Base-by-base conservation (phyloP, 345 rosid species). In the Hibiscus syriacus region DNA sequence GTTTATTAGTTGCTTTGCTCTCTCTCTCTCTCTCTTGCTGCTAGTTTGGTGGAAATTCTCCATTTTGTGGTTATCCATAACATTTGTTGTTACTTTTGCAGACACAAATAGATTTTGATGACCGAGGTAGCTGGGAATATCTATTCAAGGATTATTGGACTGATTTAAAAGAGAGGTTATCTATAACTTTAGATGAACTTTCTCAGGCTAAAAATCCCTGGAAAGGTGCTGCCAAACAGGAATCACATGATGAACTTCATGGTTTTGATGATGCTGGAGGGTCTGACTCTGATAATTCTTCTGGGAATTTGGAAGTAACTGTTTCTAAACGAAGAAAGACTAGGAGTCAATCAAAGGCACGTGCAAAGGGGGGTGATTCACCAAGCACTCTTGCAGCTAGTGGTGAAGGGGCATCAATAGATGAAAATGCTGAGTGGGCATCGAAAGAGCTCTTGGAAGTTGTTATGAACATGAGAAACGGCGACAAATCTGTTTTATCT, bases 131-230 rank as follows among this genome's bases (percentile, higher is more conserved):
- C 83, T 91, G 95, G 92, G 98, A 91, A 81, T 94, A 80, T 85
- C 96, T 94, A 66, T 94, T 94, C 80, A 94, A 91, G 86, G 99
- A 94, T 82, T 94, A 94, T 74, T 94, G 96, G 91, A 79, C 76
- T 70, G 93, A 83, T 79, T 76, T 94, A 68, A 94, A 94, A 77
- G 83, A 53, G 68, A 81, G 78, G 75, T 75, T 91, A 54, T 84
- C 89, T 54, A 56, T 94, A 73, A 89, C 90, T 66, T 59, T 77
- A 53, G 90, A 87, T 74, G 99, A 91, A 62, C 67, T 94, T 57
- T 73, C 82, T 68, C 81, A 62, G 64, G 90, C 98, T 36, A 87
- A 83, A 79, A 85, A 81, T 71, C 92, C 96, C 23, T 83, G 82
- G 82, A 89, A 86, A 82, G 92, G 95, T 66, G 72, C 81, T 71